A percentile compares a stretch with the other conserved stretches of the same genome.
Conservation (phyloP, 331 rosid species). For the Rosa hybrid region DNA sequence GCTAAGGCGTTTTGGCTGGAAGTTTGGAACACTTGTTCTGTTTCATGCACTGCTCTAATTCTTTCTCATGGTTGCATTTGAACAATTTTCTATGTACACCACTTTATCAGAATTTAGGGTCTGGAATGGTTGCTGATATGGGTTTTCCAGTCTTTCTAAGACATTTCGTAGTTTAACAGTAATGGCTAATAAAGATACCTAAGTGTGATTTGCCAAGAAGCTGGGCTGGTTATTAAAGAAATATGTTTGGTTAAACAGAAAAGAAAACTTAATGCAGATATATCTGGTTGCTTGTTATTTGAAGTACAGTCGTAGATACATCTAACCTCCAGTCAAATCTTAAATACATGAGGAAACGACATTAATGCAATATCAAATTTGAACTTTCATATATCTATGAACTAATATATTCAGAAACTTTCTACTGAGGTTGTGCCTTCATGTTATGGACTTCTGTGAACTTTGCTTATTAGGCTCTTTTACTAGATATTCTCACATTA, state of each 20-base stretch:
- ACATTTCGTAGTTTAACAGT: background rate
- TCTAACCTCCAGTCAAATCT: background rate
- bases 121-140: background rate
- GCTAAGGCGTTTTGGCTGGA: background rate
- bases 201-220: background rate
- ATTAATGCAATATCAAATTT: background rate
- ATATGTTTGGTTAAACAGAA: background rate
- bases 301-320: background rate
- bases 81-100: background rate
- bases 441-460: background rate
- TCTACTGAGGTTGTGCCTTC: background rate
- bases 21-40: background rate
- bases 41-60: background rate
- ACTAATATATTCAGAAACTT: background rate
- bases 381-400: background rate
- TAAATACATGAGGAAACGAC: background rate
- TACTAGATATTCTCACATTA: background rate
- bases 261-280: background rate
- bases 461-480: background rate
- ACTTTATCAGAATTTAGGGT: background rate
- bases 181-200: background rate
- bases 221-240: background rate
- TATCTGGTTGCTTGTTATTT: background rate
- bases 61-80: background rate
- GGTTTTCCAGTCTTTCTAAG: background rate